These are phyloP conservation scores for Verticillium isaacii DNA, from an alignment of 2,329 filamentous ascomycete genomes.

Conservation along the genomic window DNA sequence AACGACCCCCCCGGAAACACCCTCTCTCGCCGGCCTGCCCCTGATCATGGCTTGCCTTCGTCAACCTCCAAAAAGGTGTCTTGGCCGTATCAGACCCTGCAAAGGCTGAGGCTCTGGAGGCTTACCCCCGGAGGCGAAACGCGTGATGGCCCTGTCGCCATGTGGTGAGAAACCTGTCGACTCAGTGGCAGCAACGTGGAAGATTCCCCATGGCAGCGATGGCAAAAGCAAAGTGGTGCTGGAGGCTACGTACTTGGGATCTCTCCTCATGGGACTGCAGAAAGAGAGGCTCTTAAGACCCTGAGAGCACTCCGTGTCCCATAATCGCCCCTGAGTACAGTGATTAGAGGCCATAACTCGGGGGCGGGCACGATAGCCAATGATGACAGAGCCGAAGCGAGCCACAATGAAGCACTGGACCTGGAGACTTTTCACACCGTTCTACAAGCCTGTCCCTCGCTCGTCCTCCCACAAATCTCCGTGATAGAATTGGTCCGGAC, in stretches of 20 bases:
- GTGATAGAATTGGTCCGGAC: background rate
- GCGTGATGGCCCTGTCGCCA: background rate
- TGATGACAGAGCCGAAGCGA: background rate
- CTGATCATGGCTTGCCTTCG: background rate
- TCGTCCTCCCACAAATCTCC: background rate
- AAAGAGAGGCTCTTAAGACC: background rate
- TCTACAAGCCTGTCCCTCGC: background rate
- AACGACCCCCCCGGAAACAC: background rate
- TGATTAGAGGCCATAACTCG: background rate
- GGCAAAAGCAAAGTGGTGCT: background rate
- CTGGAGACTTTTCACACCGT: background rate
- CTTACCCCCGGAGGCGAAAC: background rate
- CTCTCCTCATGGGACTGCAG: background rate
- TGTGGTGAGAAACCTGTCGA: background rate
- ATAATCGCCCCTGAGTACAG: background rate
- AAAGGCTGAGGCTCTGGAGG: background rate
- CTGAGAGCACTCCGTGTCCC: background rate
- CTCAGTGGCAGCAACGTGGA: background rate
- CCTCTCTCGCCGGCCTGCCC: background rate
- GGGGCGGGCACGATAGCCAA: background rate
- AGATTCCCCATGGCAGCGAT: background rate
- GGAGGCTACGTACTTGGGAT: too few species aligned
- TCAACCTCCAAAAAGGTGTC: background rate
- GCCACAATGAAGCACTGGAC: background rate
- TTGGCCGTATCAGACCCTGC: background rate